Conservation (phyloP, 345 rosid species). For the Boechera stricta region DNA sequence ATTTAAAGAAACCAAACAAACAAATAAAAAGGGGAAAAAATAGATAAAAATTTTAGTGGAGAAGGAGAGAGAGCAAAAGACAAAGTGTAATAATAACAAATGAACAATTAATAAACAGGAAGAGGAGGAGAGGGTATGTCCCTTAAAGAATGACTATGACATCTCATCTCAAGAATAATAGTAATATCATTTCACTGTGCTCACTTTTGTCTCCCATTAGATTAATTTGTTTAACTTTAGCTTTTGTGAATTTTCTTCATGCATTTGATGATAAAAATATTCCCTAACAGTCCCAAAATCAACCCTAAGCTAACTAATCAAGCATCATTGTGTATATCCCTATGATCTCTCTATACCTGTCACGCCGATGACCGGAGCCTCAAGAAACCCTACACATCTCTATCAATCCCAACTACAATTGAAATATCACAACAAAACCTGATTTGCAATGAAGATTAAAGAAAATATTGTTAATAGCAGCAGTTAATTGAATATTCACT, state of each 20-base stretch:
- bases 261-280: constrained; percentile 44
- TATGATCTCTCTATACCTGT: constrained; percentile 16
- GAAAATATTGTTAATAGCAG: neutral
- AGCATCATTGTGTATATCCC: constrained; percentile 19
- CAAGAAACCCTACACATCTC: constrained; percentile 35
- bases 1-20: constrained; percentile 44
- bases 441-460: neutral
- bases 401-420: constrained; percentile 18
- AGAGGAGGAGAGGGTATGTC: constrained; percentile 47
- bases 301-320: constrained; percentile 42
- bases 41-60: constrained; percentile 29
- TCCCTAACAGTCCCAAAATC: constrained; percentile 44
- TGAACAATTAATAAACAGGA: constrained; percentile 58
- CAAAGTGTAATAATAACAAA: constrained; percentile 58
- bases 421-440: neutral
- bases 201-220: constrained; percentile 56
- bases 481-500: neutral
- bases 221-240: constrained; percentile 32
- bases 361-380: constrained; percentile 23
- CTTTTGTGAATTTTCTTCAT: constrained; percentile 46
- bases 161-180: constrained; percentile 66
- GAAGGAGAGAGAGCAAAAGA: constrained; percentile 69
- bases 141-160: constrained; percentile 75
- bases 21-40: constrained; percentile 33
- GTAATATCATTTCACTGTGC: constrained; percentile 56